Conservation (phyloP, 2,329 filamentous ascomycete genomes). For the Cladophialophora chaetospira region DNA sequence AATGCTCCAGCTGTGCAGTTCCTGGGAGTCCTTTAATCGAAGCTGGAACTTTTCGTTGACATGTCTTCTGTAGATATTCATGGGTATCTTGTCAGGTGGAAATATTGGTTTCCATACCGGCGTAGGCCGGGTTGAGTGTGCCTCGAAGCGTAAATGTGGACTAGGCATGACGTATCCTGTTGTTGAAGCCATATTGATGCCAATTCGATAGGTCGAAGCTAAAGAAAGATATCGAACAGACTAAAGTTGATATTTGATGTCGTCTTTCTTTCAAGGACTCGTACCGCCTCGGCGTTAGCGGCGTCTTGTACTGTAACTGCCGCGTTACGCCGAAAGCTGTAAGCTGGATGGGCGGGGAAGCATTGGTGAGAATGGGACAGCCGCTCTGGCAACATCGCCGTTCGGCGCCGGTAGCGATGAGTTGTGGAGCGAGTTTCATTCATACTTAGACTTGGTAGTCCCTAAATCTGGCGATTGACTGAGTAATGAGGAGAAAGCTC, state of each 20-base stretch:
- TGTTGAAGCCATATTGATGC: neutral
- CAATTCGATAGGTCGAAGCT: no score
- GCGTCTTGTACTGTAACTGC: neutral
- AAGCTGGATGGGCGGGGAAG: neutral
- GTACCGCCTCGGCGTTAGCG: neutral
- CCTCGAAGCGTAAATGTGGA: neutral
- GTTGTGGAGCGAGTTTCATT: neutral
- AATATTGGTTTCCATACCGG: slow-evolving; percentile 9
- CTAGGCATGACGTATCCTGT: neutral
- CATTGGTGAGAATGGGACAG: neutral
- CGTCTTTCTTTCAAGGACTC: neutral
- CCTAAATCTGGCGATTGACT: neutral
- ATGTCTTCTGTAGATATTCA: slow-evolving; percentile 10
- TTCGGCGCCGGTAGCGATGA: no score
- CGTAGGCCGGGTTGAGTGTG: neutral
- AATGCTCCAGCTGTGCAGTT: slow-evolving; percentile 45
- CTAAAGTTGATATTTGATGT: neutral
- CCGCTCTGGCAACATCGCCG: neutral
- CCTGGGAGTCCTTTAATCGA: slow-evolving; percentile 31
- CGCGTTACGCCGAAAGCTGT: neutral
- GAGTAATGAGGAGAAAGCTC: neutral
- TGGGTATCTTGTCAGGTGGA: neutral
- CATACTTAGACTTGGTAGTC: neutral
- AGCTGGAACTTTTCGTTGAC: slow-evolving; percentile 7
- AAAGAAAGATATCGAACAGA: no score